Evolutionary conservation across 2,329 filamentous ascomycete genomes (phyloP).

Genomic region (Epichloe bromicola): DNA sequence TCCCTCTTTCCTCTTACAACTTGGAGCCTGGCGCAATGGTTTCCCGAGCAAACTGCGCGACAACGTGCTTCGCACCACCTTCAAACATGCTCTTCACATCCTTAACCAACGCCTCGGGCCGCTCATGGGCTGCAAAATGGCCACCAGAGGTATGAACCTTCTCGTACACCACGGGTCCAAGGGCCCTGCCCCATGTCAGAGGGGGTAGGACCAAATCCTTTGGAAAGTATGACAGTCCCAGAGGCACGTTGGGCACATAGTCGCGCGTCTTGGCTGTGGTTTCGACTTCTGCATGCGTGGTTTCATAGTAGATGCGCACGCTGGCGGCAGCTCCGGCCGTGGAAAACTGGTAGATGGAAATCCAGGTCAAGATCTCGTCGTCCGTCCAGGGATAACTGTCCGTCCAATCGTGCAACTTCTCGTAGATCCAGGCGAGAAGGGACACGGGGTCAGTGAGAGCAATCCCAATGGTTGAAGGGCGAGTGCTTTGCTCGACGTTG

Average conservation of each 20-base stretch:
- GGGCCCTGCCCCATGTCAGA: constrained; percentile 40
- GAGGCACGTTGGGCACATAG: constrained; percentile 23
- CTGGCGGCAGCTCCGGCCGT: constrained; percentile 55
- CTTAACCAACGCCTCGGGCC: constrained; percentile 35
- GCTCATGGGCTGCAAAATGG: constrained; percentile 50
- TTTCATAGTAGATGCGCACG: constrained; percentile 61
- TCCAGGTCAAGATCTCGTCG: constrained; percentile 64
- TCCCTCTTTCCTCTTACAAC: background rate
- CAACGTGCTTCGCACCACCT: constrained; percentile 2
- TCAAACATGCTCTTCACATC: constrained; percentile 47
- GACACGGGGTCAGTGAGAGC: constrained; percentile 57
- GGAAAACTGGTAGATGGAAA: constrained; percentile 60
- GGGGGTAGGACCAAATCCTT: constrained; percentile 44
- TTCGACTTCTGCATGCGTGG: constrained; percentile 25
- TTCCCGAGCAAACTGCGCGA: background rate
- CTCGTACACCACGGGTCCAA: constrained; percentile 49
- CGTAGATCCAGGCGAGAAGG: constrained; percentile 65
- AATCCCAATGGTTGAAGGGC: constrained; percentile 62
- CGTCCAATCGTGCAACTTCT: constrained; percentile 68
- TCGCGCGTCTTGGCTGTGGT: constrained; percentile 5
- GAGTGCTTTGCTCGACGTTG: constrained; percentile 36
- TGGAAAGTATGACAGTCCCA: constrained; percentile 43
- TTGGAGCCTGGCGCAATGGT: background rate
- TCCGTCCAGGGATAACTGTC: constrained; percentile 61
- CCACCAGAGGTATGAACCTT: constrained; percentile 36